A percentile compares a stretch with the other conserved stretches of the same genome.
Conservation (phyloP, 495 filamentous ascomycete species). For the Talaromyces ruber region DNA sequence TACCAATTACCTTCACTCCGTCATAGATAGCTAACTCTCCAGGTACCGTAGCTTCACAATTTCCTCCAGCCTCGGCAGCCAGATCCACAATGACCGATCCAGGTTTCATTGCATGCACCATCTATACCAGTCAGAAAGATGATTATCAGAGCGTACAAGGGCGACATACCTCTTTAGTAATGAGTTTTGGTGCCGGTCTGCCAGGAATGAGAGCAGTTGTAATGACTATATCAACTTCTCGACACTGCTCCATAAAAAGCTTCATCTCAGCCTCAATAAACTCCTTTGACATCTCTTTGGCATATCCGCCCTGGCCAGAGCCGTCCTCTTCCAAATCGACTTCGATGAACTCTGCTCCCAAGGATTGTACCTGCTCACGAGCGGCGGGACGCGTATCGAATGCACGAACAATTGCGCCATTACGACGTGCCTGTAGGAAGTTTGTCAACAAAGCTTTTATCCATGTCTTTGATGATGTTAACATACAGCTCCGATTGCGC, state of each 20-base stretch:
- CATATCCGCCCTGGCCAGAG: constrained; percentile 71
- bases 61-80: constrained; percentile 72
- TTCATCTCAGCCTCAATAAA: constrained; percentile 86
- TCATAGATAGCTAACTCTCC: constrained; percentile 59
- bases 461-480: not conserved
- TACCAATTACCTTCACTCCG: constrained; percentile 72
- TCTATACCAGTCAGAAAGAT: constrained; percentile 18
- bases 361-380: constrained; percentile 74
- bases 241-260: constrained; percentile 71
- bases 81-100: constrained; percentile 76
- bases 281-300: constrained; percentile 82
- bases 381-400: constrained; percentile 75
- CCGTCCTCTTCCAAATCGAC: constrained; percentile 79
- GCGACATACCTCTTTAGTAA: constrained; percentile 48
- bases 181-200: constrained; percentile 64
- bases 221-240: constrained; percentile 80
- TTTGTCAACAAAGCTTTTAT: not conserved
- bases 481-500: constrained; percentile 61
- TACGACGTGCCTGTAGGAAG: constrained; percentile 47
- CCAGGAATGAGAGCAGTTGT: constrained; percentile 79
- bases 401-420: constrained; percentile 77
- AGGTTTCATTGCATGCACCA: constrained; percentile 73
- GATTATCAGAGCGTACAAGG: not conserved
- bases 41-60: constrained; percentile 66
- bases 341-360: constrained; percentile 78